Base-by-base conservation (phyloP, 2,329 filamentous ascomycete genomes). In the Trichoderma cornu-damae region DNA sequence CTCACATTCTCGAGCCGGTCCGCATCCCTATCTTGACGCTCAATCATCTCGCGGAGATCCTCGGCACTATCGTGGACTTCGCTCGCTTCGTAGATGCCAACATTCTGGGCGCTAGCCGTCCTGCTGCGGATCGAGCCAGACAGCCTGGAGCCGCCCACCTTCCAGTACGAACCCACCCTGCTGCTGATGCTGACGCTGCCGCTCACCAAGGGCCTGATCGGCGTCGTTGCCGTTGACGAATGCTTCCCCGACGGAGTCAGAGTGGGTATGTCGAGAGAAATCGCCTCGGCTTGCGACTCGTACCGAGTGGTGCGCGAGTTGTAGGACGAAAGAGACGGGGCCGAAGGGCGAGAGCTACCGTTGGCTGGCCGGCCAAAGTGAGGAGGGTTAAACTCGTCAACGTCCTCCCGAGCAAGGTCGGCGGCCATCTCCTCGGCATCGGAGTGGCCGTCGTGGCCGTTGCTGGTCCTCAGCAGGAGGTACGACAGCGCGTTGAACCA, bases 401-500 rank as follows among this genome's bases (percentile, higher is more conserved):
- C 77, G 60, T 87, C 84, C 47, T 85, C 83, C 22, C 77, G 75
- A 1, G 83, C 84, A 51, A 87, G 79, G 61, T 79, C 77, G 37
- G 77, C 78, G 1, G 77, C 78, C 59, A 81, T 73, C 62, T 80
- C 85, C 61, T 89, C 80, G 3, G 81, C 78, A 62, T 84, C 82
- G 6, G 81, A 76, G 51, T 82, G 80, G n/a, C 77, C 80, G 35
- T 87, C 86, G 18, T 81, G 77, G 24, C 84, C 86, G 22, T 81
- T 77, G 30, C 84, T 79, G 24, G 86, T 91, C 44, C 92, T 86
- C 28, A 96, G 80, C 34, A 97, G 80, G 12, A 99, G 81, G 70
- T 99, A 99, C 1, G 90, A 96, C 55, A 99, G 79, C 0, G 94
- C 92, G 68, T 97, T 97, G 79, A 94, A 96, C 94, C 94, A 99